Evolutionary conservation across 306 rosid species (phyloP), one percentile per base, ranked within the genome.

Genomic region (Cucumis melo): DNA sequence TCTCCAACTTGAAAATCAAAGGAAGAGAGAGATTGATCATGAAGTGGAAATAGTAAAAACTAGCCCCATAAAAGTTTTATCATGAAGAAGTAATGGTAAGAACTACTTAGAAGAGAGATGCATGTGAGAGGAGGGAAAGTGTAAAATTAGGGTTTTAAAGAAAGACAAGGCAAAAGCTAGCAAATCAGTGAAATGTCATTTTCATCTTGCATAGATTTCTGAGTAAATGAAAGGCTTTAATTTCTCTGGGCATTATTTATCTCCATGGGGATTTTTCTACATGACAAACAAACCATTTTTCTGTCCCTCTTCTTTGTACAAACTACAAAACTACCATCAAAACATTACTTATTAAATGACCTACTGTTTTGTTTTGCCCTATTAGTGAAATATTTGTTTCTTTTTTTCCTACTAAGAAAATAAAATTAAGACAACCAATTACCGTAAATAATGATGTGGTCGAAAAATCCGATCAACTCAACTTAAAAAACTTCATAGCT

Each of bases 151-250:
- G 82, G 85, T 84, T 82, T 81, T 77, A 73, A 79, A 81, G 27
- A 84, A 42, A 11, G 60, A 72, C 81, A 81, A 86, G 82, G 78
- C 61, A 56, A 54, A 84, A 76, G 78, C 56, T 50, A 72, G 60
- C 44, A 42, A 57, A 72, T 89, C 96, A 93, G 93, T 93, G 98
- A 84, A 88, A 85, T 91, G 98, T 93, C 98, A 80, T 91, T 93
- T 87, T 91, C 96, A 4, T 23, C 14, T 71, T 14, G 38, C 4
- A 78, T 85, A 81, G 85, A 75, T 84, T 85, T 86, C 80, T 76
- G 79, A 83, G 82, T 67, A 62, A 84, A 1, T 79, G 51, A 64
- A 77, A 80, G 64, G 68, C 41, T 46, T 73, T 80, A 81, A 32
- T 32, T 32, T 80, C 81, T 85, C 79, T 85, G 81, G 78, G 90